phyloP scores from a whole-genome alignment of 768 basidiomycete genomes.

The Phanerochaete carnosa region DNA sequence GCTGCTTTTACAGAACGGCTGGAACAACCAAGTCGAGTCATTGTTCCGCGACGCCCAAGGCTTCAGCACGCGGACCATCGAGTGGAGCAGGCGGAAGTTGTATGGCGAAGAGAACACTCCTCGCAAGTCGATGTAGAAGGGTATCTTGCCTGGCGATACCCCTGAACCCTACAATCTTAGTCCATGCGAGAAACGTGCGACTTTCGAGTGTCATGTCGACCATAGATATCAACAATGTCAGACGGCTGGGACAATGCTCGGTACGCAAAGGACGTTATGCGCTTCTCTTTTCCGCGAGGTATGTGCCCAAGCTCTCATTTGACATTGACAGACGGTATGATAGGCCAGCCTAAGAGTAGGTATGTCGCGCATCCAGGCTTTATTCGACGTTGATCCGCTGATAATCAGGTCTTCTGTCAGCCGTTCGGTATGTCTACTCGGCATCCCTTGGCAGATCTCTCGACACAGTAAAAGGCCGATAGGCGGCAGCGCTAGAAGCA shows the following conservation, averaged over 20 bases:
- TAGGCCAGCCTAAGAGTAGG: too few species aligned
- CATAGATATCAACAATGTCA: too few species aligned
- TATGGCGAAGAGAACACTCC: conserved; percentile 17
- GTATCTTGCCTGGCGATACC: neutral
- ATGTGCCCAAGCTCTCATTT: too few species aligned
- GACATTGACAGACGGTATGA: too few species aligned
- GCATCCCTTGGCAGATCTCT: neutral
- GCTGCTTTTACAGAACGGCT: conserved; percentile 21
- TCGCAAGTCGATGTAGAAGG: neutral
- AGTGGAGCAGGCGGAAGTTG: conserved; percentile 21
- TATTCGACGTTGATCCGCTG: neutral
- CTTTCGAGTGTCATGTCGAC: too few species aligned
- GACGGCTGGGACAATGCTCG: too few species aligned
- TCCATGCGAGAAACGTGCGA: too few species aligned
- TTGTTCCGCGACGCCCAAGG: conserved; percentile 19
- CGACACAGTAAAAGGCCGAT: neutral
- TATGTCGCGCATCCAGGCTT: neutral
- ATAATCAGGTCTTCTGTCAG: neutral
- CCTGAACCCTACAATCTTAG: too few species aligned
- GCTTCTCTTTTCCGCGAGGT: neutral
- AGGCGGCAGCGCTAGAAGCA: neutral
- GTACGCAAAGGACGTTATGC: neutral
- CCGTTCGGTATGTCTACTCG: too few species aligned
- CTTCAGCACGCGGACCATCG: conserved; percentile 16
- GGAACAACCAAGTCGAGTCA: conserved; percentile 27